phyloP scores from a whole-genome alignment of 345 rosid species.

The Aquilaria sinensis region DNA sequence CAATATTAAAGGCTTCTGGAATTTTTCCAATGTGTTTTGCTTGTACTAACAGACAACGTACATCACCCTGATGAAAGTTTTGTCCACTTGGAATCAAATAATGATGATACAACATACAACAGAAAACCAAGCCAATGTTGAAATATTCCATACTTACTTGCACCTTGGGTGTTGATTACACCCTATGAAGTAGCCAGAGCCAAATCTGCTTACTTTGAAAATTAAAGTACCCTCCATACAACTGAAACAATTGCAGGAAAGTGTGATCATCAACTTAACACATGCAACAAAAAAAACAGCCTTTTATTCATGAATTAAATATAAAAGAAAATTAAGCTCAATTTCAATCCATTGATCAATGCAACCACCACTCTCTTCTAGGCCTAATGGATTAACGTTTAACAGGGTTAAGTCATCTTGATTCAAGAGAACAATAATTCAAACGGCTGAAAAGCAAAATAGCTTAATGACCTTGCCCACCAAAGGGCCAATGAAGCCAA shows the following conservation, averaged over 20 bases:
- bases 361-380: too few species aligned
- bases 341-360: too few species aligned
- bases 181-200: slow-evolving; percentile 87
- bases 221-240: slow-evolving; percentile 79
- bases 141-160: slow-evolving; percentile 60
- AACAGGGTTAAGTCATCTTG: too few species aligned
- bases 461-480: too few species aligned
- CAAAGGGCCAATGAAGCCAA: too few species aligned
- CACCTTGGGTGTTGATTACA: slow-evolving; percentile 89
- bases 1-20: too few species aligned
- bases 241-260: slow-evolving; percentile 39
- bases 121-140: slow-evolving; percentile 1
- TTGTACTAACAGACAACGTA: background rate
- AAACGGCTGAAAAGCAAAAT: too few species aligned
- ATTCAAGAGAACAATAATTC: too few species aligned
- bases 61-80: background rate
- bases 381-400: too few species aligned
- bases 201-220: slow-evolving; percentile 81
- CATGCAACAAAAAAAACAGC: background rate
- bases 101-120: background rate
- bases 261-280: slow-evolving; percentile 2
- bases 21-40: too few species aligned
- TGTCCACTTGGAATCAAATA: background rate
- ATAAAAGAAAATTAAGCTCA: too few species aligned
- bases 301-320: too few species aligned